Percentiles rank a stretch among this genome's conserved stretches.
Evolutionary conservation across 2,329 filamentous ascomycete species (phyloP).

Genomic region (Thielaviopsis populi): DNA sequence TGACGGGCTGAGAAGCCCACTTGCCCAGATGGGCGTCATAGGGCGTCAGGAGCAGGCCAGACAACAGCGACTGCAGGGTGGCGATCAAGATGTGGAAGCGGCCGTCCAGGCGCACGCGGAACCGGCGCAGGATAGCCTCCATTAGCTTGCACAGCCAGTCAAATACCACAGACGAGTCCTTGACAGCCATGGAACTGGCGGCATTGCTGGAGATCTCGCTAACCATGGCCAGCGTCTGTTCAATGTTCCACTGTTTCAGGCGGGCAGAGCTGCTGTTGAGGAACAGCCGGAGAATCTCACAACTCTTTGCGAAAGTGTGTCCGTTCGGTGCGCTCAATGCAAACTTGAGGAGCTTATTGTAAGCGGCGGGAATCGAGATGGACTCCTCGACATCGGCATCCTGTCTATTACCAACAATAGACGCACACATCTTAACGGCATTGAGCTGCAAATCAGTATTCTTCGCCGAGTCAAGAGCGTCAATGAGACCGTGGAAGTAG

Average conservation of each 20-base stretch:
- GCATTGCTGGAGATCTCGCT: conserved; percentile 28
- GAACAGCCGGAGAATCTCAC: conserved; percentile 30
- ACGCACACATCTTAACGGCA: conserved; percentile 30
- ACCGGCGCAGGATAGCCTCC: conserved; percentile 42
- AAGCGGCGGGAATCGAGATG: conserved; percentile 29
- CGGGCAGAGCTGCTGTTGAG: conserved; percentile 35
- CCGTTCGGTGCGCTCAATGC: conserved; percentile 13
- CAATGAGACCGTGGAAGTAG: conserved; percentile 29
- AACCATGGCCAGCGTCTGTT: conserved; percentile 30
- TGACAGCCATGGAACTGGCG: conserved; percentile 20
- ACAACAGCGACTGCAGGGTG: conserved; percentile 41
- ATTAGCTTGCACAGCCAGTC: conserved; percentile 37
- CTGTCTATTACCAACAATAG: background rate
- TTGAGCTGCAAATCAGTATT: conserved; percentile 29
- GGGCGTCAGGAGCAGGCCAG: conserved; percentile 33
- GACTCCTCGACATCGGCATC: conserved; percentile 18
- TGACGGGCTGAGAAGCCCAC: conserved; percentile 20
- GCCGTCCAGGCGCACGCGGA: conserved; percentile 45
- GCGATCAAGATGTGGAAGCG: conserved; percentile 45
- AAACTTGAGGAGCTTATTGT: conserved; percentile 26
- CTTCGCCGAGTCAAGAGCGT: conserved; percentile 22
- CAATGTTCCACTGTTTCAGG: conserved; percentile 45
- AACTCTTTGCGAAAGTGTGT: conserved; percentile 26
- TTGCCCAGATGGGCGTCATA: conserved; percentile 21
- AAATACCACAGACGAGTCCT: conserved; percentile 28